Evolutionary conservation across 164 flowering plant genomes (phyloP).

Genomic region (Vitis vinifera): DNA sequence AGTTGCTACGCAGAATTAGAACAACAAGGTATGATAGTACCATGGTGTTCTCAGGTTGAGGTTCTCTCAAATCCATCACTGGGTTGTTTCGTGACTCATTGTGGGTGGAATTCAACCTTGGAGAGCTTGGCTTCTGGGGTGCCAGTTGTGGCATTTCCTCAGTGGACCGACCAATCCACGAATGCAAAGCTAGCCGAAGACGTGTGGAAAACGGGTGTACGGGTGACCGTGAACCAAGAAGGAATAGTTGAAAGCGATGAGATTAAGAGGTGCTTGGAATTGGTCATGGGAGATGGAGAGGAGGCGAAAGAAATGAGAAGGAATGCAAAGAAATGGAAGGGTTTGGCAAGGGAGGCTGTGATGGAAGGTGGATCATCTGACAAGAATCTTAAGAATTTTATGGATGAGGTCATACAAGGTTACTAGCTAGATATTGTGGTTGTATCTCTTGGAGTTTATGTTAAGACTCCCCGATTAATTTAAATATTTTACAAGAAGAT

Average conservation of each 20-base stretch:
- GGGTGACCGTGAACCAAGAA: constrained; percentile 22
- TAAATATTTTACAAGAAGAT: no score
- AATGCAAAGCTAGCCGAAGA: constrained; percentile 41
- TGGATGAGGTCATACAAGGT: constrained; percentile 12
- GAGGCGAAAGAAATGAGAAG: constrained; percentile 20
- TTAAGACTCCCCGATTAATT: no score
- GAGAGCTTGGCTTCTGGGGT: constrained; percentile 38
- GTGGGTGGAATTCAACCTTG: constrained; percentile 50
- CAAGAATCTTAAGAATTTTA: constrained; percentile 22
- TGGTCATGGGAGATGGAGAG: constrained; percentile 29
- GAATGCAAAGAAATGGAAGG: constrained; percentile 29
- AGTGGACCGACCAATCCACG: constrained; percentile 40
- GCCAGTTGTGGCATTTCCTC: constrained; percentile 44
- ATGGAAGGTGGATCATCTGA: constrained; percentile 25
- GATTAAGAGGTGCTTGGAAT: constrained; percentile 32
- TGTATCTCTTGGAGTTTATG: no score
- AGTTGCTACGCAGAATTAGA: constrained; percentile 16
- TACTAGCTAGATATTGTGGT: no score
- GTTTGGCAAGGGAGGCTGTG: constrained; percentile 22
- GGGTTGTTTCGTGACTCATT: constrained; percentile 47
- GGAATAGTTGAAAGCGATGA: constrained; percentile 27
- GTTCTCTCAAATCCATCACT: constrained; percentile 36
- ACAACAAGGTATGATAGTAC: constrained; percentile 35
- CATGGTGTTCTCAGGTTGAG: constrained; percentile 49
- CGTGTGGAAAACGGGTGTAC: constrained; percentile 38